Evolutionary conservation across 2,329 filamentous ascomycete species (phyloP), one percentile per base, ranked within the genome.

Genomic region (Didymellaceae sp.): DNA sequence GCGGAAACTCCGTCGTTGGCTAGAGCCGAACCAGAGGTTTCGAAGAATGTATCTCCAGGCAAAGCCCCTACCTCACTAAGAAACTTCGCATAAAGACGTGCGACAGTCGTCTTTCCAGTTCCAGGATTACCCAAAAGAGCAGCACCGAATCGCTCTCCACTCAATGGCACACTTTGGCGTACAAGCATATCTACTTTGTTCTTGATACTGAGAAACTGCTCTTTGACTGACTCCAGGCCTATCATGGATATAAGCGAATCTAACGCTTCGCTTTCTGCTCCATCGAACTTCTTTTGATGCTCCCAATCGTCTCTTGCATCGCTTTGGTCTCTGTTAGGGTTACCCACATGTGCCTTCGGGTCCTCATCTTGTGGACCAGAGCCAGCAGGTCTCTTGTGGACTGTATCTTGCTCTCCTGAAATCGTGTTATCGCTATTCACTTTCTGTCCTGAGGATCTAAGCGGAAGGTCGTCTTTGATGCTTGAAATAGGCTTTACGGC

Each of bases 71-170:
- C 73, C 0, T 82, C 79, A 0, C 80, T 77, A 0, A 93, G 74
- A 26, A 91, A 87, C 6, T 83, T 78, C 0, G 82, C 86, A 49
- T 90, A 91, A 0, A 88, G 72, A 0, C 88, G 79, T 0, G 89
- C 89, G 0, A 92, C 85, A 0, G 89, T 92, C 0, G 89, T 93
- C 74, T 91, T 91, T 0, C 41, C 87, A 48, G 88, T 91, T 3
- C 89, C 89, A 0, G 89, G 88, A 59, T 91, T 92, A 0, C 89
- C 89, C 0, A 91, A 72, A 3, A 92, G 70, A 0, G 80, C 79
- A 1, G 82, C 80, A 6, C 86, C 82, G 42, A 87, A 85, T 1
- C 89, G 75, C 52, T 90, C 85, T 0, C 75, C 71, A 1, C 71
- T 74, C 0, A 88, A 65, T 1, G 83, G 77, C 0, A 82, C 71